Evolutionary conservation across 768 basidiomycete species (phyloP), one percentile per base, ranked within the genome.

Genomic region (Naganishia randhawae): DNA sequence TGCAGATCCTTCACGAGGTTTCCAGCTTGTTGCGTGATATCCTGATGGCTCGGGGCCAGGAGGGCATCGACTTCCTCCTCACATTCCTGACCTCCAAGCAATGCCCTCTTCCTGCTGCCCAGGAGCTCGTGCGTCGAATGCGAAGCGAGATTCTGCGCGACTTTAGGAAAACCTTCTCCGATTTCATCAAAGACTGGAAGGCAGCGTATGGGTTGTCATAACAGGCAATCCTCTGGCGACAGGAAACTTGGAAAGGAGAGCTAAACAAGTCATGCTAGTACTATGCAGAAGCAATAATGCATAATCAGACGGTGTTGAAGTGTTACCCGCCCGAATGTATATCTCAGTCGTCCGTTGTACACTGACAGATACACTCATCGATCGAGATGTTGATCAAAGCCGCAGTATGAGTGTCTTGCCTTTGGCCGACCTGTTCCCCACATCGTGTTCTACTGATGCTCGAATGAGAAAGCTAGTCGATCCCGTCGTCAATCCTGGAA

Each of bases 41-140:
- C 9, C 85, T 86, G 71, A 87, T 86, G 76, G 87, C 86, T 14
- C 83, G 96, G 71, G 90, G 90, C 0, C 80, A 85, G 57, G 95
- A 98, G 81, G 89, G 89, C 0, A 86, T 89, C 76, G 85, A 88
- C 63, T 95, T 88, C 80, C 86, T 99, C 74, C 80, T 87, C 62
- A 85, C 87, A 32, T 92, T 91, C 80, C 85, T 99, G 22, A 94
- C 96, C 1, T 86, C 91, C 10, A 87, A 95, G 81, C 86, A 88
- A 70, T 93, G 92, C 85, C 93, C 96, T 35, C 80, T 84, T 25
- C 86, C 89, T 50, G 86, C 84, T 31, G 88, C 90, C 3, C 70
- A 87, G 50, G 89, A 93, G 71, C 91, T 96, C 32, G 61, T 81
- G 39, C 64, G 68, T 19, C 71, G 71, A 29, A 65, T 81, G 16